Conservation (phyloP, 495 filamentous ascomycete species). For the Podospora didyma region DNA sequence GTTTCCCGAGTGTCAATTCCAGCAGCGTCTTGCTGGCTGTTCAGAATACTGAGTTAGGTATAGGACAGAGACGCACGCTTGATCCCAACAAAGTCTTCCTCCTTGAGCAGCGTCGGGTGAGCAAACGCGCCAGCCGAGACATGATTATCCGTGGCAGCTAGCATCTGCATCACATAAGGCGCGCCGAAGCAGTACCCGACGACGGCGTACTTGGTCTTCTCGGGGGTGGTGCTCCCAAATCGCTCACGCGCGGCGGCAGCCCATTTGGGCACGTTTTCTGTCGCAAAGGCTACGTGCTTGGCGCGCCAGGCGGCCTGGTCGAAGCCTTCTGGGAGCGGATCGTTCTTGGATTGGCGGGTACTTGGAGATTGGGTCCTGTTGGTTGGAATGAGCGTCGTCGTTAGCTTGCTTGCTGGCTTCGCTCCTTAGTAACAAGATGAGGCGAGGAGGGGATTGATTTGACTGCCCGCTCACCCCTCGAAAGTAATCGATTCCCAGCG, state of each 20-base stretch:
- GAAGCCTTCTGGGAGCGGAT: slow-evolving; percentile 28
- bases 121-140: slow-evolving; percentile 37
- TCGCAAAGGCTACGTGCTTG: slow-evolving; percentile 33
- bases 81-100: slow-evolving; percentile 31
- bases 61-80: slow-evolving; percentile 9
- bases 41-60: background rate
- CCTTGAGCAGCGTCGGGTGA: slow-evolving; percentile 37
- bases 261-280: slow-evolving; percentile 33
- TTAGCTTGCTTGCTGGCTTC: background rate
- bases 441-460: background rate
- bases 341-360: slow-evolving; percentile 28
- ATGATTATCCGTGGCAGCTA: slow-evolving; percentile 21
- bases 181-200: slow-evolving; percentile 44
- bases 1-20: background rate
- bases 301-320: slow-evolving; percentile 38
- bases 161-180: slow-evolving; percentile 33
- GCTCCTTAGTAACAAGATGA: background rate
- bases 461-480: slow-evolving; percentile 34
- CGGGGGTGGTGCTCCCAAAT: slow-evolving; percentile 27
- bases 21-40: background rate
- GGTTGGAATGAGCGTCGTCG: background rate
- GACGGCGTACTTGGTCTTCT: slow-evolving; percentile 33
- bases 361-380: slow-evolving; percentile 36
- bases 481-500: slow-evolving; percentile 41
- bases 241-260: slow-evolving; percentile 21